Conservation (phyloP, 768 basidiomycete species). For the Lactifluus subvellereus region DNA sequence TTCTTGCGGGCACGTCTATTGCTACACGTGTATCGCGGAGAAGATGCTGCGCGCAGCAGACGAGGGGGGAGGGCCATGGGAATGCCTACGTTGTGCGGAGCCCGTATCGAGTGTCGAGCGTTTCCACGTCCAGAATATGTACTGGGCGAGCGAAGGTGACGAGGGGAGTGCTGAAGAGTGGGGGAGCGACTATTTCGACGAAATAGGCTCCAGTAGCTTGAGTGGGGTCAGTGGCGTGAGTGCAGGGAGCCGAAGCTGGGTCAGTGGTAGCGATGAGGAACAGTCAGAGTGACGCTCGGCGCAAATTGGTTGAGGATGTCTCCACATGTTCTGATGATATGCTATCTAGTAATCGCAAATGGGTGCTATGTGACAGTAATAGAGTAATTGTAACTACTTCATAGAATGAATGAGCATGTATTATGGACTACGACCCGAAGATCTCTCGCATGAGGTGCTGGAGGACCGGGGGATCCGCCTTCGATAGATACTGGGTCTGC, state of each 20-base stretch:
- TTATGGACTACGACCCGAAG: conserved; percentile 24
- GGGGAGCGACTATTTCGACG: conserved; percentile 37
- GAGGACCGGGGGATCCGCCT: conserved; percentile 69
- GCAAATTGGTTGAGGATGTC: neutral
- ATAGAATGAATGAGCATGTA: neutral
- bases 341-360: neutral
- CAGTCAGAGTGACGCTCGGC: conserved; percentile 16
- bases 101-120: conserved; percentile 60
- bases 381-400: neutral
- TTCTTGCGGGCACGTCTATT: conserved; percentile 82
- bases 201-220: conserved; percentile 24
- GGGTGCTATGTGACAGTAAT: neutral
- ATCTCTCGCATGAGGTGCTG: conserved; percentile 46
- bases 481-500: conserved; percentile 52
- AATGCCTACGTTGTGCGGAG: conserved; percentile 75
- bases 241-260: conserved; percentile 24
- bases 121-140: conserved; percentile 31
- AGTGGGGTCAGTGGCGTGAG: conserved; percentile 24
- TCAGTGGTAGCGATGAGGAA: conserved; percentile 23
- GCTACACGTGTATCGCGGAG: conserved; percentile 89
- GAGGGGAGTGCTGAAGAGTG: conserved; percentile 53
- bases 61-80: conserved; percentile 65
- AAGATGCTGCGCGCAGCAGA: conserved; percentile 69
- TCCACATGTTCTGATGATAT: neutral
- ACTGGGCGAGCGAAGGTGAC: conserved; percentile 33